Percentiles rank a stretch among this genome's conserved stretches.
These are phyloP conservation scores for Trypanosoma grayi DNA, from an alignment of 208 protist genomes.

Conservation along the genomic window DNA sequence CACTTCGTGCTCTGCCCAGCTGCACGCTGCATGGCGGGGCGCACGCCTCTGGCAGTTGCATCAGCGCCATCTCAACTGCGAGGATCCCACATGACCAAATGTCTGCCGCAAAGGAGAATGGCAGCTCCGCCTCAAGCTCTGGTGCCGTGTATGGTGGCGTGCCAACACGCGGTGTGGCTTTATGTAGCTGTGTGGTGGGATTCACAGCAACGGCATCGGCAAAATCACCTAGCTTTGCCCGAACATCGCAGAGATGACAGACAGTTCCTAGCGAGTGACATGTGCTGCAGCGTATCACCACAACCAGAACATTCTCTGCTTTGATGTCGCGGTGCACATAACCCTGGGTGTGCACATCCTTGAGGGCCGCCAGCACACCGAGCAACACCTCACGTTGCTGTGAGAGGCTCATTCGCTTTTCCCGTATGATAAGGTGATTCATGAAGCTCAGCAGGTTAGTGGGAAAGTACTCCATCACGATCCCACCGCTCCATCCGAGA, in stretches of 20 bases:
- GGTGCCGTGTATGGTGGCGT: constrained; percentile 22
- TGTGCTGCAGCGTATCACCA: constrained; percentile 13
- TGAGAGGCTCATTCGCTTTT: constrained; percentile 13
- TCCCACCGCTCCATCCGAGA: constrained; percentile 20
- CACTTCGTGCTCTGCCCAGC: not conserved
- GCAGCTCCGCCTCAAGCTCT: constrained; percentile 15
- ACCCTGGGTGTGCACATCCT: constrained; percentile 50
- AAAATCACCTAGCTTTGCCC: constrained; percentile 16
- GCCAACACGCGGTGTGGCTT: constrained; percentile 7
- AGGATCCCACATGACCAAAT: constrained; percentile 28
- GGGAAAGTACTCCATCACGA: constrained; percentile 27
- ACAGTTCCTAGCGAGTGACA: constrained; percentile 15
- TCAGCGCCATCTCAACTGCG: constrained; percentile 22
- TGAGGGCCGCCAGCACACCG: constrained; percentile 8
- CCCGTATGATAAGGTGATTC: constrained; percentile 21
- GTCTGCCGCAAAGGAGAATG: constrained; percentile 22
- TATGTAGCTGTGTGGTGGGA: constrained; percentile 2
- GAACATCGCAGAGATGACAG: constrained; percentile 23
- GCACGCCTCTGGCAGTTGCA: constrained; percentile 12
- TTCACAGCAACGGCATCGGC: constrained; percentile 18
- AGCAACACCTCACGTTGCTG: constrained; percentile 17
- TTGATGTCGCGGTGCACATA: constrained; percentile 85
- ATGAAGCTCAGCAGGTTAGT: constrained; percentile 23
- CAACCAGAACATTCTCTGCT: constrained; percentile 68
- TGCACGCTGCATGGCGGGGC: no score